phyloP scores from a whole-genome alignment of 768 basidiomycete species.

The Rhodotorula graminis region DNA sequence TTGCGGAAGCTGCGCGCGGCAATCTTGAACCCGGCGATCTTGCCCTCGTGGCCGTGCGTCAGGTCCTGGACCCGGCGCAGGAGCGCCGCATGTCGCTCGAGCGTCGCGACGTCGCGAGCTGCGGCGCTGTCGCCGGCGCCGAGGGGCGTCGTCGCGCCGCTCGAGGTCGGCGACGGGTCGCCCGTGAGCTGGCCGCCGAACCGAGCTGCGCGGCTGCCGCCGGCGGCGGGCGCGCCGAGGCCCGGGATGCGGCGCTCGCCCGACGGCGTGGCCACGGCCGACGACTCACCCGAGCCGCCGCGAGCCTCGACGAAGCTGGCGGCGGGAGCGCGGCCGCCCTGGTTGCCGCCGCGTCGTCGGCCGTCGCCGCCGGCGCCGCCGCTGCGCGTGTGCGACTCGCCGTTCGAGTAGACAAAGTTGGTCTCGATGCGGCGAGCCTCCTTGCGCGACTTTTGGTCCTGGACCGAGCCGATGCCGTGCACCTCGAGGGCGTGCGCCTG shows the following conservation, averaged over 20 bases:
- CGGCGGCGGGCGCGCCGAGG: conserved; percentile 2
- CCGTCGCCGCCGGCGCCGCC: conserved; percentile 7
- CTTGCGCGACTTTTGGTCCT: conserved; percentile 65
- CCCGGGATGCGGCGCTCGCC: conserved; percentile 42
- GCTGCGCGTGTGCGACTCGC: not conserved
- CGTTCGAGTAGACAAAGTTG: conserved; percentile 48
- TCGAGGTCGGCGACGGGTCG: not conserved
- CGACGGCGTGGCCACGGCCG: not conserved
- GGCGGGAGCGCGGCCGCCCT: not conserved
- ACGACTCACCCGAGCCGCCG: not conserved
- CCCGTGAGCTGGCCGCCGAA: conserved; percentile 18
- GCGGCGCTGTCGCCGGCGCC: not conserved
- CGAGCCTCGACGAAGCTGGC: conserved; percentile 30
- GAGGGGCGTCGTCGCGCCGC: conserved; percentile 7
- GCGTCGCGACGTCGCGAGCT: conserved; percentile 20
- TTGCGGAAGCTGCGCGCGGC: conserved; percentile 66
- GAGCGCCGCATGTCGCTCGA: conserved; percentile 59
- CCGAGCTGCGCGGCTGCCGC: not conserved
- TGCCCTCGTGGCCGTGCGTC: conserved; percentile 47
- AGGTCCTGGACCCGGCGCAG: conserved; percentile 56
- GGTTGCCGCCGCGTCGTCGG: conserved; percentile 1
- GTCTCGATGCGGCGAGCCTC: conserved; percentile 65
- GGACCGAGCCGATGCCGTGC: conserved; percentile 56
- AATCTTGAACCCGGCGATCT: conserved; percentile 46
- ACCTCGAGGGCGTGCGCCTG: conserved; percentile 84